Percentiles rank a stretch among this genome's conserved stretches.
phyloP scores from a whole-genome alignment of 345 rosid genomes.

The Angophora floribunda region DNA sequence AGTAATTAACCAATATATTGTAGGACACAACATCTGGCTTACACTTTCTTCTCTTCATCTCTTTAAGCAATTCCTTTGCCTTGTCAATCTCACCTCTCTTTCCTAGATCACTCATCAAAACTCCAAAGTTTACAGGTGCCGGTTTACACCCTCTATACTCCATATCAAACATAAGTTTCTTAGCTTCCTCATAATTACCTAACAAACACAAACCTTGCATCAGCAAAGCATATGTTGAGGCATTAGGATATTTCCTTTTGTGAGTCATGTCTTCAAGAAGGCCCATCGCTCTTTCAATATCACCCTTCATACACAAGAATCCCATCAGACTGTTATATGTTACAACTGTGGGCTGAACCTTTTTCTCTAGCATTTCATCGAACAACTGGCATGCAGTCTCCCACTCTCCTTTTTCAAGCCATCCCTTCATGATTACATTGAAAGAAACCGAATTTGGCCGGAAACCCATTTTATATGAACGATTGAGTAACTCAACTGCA shows the following conservation, averaged over 20 bases:
- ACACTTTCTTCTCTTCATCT: conserved; percentile 74
- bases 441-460: conserved; percentile 62
- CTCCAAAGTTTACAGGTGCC: conserved; percentile 46
- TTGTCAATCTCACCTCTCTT: conserved; percentile 75
- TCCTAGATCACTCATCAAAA: conserved; percentile 78
- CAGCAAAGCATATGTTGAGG: conserved; percentile 1
- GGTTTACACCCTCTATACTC: conserved; percentile 86
- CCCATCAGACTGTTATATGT: conserved; percentile 7
- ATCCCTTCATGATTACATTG: conserved; percentile 66
- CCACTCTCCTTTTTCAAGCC: background rate
- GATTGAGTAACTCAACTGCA: conserved; percentile 37
- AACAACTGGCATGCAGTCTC: background rate
- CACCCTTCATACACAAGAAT: conserved; percentile 4
- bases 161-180: conserved; percentile 48
- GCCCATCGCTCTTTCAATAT: background rate
- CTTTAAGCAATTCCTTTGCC: conserved; percentile 45
- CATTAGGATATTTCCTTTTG: background rate
- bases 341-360: conserved; percentile 55
- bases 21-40: conserved; percentile 76
- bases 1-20: conserved; percentile 63
- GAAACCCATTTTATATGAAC: conserved; percentile 37
- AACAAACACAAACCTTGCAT: conserved; percentile 41
- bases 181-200: conserved; percentile 55
- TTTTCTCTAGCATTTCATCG: conserved; percentile 55
- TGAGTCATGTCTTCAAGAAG: conserved; percentile 4